Percentiles rank a stretch among this genome's conserved stretches.
Evolutionary conservation across 371 early-diverging fungal species (phyloP).

Genomic region (Rhizopus microsporus): DNA sequence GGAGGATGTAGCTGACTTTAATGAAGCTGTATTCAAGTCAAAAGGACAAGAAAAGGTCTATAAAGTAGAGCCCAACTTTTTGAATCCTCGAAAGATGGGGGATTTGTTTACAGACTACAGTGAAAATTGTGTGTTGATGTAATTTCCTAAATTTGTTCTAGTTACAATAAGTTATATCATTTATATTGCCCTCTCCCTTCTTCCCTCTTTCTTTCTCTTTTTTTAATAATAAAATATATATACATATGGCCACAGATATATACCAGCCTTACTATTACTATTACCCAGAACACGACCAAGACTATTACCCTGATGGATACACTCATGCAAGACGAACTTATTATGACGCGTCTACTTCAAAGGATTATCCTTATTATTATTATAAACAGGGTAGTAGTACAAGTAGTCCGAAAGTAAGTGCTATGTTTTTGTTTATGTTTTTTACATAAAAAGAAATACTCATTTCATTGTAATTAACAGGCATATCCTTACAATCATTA

Average conservation of each 20-base stretch:
- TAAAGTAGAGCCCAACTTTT: constrained; percentile 15
- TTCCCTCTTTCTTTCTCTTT: background rate
- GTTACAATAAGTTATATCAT: background rate
- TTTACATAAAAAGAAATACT: background rate
- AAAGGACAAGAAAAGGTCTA: constrained; percentile 14
- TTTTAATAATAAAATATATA: background rate
- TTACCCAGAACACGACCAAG: background rate
- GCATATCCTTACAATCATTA: background rate
- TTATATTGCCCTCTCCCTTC: background rate
- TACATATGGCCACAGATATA: background rate
- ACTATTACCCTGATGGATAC: too few species aligned
- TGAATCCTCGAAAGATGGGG: constrained; percentile 16
- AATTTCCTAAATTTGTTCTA: background rate
- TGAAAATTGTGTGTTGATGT: constrained; percentile 32
- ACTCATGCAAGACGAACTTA: too few species aligned
- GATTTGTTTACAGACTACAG: constrained; percentile 18
- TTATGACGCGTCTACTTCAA: background rate
- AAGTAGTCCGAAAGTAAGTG: too few species aligned
- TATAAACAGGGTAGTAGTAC: too few species aligned
- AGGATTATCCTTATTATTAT: too few species aligned
- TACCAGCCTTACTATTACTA: background rate
- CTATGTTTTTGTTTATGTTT: too few species aligned
- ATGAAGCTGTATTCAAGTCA: constrained; percentile 7
- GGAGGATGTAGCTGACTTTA: constrained; percentile 20
- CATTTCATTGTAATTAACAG: too few species aligned